phyloP scores from a whole-genome alignment of 2,329 filamentous ascomycete species.

The Xylariomycetidae sp. region DNA sequence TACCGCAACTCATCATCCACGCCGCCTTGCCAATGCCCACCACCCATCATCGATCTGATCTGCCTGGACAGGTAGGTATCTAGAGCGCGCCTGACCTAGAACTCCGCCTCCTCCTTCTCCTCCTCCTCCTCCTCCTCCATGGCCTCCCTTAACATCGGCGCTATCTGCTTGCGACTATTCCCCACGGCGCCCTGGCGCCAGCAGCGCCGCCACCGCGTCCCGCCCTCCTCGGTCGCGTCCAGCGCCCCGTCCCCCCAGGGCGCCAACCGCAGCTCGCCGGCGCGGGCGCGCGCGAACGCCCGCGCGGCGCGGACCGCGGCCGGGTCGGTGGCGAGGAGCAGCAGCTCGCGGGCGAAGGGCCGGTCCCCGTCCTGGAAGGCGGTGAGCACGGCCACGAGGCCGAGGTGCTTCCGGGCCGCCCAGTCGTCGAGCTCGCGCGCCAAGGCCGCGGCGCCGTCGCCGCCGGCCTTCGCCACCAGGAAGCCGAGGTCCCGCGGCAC shows the following conservation, averaged over 20 bases:
- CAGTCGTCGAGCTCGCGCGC: constrained; percentile 31
- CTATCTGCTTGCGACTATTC: constrained; percentile 63
- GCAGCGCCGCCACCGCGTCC: constrained; percentile 44
- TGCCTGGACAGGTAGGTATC: too few relatives aligned
- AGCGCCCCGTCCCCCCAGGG: constrained; percentile 45
- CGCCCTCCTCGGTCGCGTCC: constrained; percentile 28
- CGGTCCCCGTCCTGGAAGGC: constrained; percentile 44
- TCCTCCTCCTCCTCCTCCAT: constrained; percentile 28
- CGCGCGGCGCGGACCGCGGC: constrained; percentile 43
- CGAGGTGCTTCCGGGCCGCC: constrained; percentile 50
- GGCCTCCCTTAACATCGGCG: constrained; percentile 56
- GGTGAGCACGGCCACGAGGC: constrained; percentile 64
- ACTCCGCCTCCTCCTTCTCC: not conserved
- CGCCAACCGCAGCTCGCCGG: constrained; percentile 48
- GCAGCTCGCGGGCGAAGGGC: constrained; percentile 56
- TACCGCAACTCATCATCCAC: too few relatives aligned
- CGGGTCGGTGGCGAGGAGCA: constrained; percentile 57
- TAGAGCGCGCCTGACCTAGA: too few relatives aligned
- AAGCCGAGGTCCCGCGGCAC: constrained; percentile 58
- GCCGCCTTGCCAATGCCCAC: too few relatives aligned
- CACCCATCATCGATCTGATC: too few relatives aligned
- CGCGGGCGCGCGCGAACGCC: constrained; percentile 44
- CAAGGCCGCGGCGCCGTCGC: constrained; percentile 38
- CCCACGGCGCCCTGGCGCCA: constrained; percentile 62
- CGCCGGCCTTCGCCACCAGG: constrained; percentile 47